phyloP scores from a whole-genome alignment of 1,139 yeast species.

The Hyphopichia fennica region DNA sequence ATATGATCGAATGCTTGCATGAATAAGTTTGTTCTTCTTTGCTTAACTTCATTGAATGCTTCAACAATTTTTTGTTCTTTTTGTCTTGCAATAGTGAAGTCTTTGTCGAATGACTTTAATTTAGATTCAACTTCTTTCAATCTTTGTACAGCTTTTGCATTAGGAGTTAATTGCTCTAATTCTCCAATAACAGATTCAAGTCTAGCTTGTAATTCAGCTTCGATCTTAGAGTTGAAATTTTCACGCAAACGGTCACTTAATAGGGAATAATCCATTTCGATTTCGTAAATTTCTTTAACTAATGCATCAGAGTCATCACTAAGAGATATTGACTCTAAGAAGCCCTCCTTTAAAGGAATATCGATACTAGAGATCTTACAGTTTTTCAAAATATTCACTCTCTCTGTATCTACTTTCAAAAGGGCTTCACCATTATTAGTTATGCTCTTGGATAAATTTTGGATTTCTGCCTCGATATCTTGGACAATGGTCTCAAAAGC shows the following conservation, averaged over 20 bases:
- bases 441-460: constrained; percentile 29
- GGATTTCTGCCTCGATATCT: constrained; percentile 34
- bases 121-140: constrained; percentile 66
- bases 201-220: constrained; percentile 46
- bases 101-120: constrained; percentile 61
- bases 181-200: constrained; percentile 38
- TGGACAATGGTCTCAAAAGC: constrained; percentile 32
- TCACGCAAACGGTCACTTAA: constrained; percentile 49
- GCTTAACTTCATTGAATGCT: constrained; percentile 61
- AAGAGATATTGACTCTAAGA: constrained; percentile 51
- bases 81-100: constrained; percentile 62
- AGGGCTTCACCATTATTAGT: constrained; percentile 50
- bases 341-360: constrained; percentile 64
- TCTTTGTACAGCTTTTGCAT: constrained; percentile 77
- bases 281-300: constrained; percentile 40
- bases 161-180: constrained; percentile 70
- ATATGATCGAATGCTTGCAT: constrained; percentile 77
- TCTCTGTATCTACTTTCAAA: constrained; percentile 57
- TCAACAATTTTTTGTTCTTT: constrained; percentile 57
- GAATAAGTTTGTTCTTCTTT: constrained; percentile 60
- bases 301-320: constrained; percentile 41
- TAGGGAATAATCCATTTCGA: constrained; percentile 58
- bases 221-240: constrained; percentile 35
- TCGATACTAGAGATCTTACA: constrained; percentile 74
- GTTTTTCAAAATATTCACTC: constrained; percentile 61